Evolutionary conservation across 2,329 filamentous ascomycete genomes (phyloP), one percentile per base, ranked within the genome.

Genomic region (Chaetomiaceae sp.): DNA sequence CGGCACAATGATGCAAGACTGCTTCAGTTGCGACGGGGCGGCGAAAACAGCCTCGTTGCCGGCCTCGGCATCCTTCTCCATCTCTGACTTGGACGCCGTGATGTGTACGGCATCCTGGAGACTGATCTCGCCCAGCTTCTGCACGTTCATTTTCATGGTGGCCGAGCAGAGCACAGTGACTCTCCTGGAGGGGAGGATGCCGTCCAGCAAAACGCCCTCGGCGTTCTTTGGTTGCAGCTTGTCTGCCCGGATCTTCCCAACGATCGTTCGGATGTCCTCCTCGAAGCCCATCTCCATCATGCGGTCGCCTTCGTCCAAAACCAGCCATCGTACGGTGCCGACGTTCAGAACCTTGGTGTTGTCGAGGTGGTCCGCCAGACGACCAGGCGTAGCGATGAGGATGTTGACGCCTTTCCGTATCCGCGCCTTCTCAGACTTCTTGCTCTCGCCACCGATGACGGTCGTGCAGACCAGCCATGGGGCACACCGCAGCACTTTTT

Each of bases 281-380:
- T 97, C 94, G 62, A 99, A 99, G 0, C 94, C 94, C 65, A 97
- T 80, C 66, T 99, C 94, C 92, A 99, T 96, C 67, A 99, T 75
- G n/a, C 94, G 82, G 76, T 99, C 94, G 27, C 94, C 94, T 71
- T 99, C 94, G 64, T 99, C 94, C 6, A 99, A 79, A 2, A 99
- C 85, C 22, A 99, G 74, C 94, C 94, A 99, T 55, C 92, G 80
- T 4, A 96, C 92, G 20, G 87, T 91, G 64, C 88, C 88, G 37
- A 97, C 84, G 59, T 94, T 89, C 48, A 99, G 75, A 0, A 86
- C 90, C 69, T 96, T 84, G 0, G 94, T 99, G 66, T 96, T 90
- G 62, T 95, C 87, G 44, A 99, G 73, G 70, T 99, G 94, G 73
- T 99, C 94, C 4, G 85, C 88, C 54, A 99, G 75, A 57, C 94